Conservation (phyloP, 306 rosid genomes). For the Astragalus membranaceus region DNA sequence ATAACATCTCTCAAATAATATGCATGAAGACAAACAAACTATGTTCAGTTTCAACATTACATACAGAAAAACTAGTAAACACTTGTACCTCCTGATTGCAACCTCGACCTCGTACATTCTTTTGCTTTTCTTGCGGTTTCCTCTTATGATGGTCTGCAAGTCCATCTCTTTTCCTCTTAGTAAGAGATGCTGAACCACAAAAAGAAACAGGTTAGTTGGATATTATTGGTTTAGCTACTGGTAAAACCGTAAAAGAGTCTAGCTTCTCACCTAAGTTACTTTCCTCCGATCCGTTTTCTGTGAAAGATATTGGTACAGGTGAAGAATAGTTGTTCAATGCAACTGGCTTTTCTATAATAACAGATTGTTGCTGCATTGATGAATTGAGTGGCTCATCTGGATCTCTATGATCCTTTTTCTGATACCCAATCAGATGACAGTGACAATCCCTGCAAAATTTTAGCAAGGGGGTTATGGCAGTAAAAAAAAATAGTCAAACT, state of each 20-base stretch:
- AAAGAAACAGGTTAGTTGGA: too few relatives aligned
- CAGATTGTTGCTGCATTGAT: constrained; percentile 9
- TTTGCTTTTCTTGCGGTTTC: constrained; percentile 28
- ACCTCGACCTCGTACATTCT: constrained; percentile 15
- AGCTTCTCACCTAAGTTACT: constrained; percentile 35
- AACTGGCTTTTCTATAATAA: constrained; percentile 20
- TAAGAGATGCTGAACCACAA: constrained; percentile 25
- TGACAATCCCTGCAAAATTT: constrained; percentile 55
- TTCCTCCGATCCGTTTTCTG: constrained; percentile 32
- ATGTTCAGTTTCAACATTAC: background rate
- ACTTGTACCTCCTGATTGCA: constrained; percentile 31
- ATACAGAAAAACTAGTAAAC: constrained; percentile 23
- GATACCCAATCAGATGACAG: constrained; percentile 70
- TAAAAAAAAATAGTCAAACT: background rate
- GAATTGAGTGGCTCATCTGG: too few relatives aligned
- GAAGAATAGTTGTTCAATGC: constrained; percentile 5
- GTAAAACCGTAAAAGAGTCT: constrained; percentile 7
- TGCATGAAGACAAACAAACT: constrained; percentile 2
- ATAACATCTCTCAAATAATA: background rate
- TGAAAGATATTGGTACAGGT: constrained; percentile 12
- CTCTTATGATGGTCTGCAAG: constrained; percentile 16
- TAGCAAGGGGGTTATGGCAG: too few relatives aligned
- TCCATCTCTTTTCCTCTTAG: constrained; percentile 44
- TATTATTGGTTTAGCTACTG: too few relatives aligned
- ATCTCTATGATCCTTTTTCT: constrained; percentile 18